A percentile compares a stretch with the other conserved stretches of the same genome.
Conservation (phyloP, 805 yeast genomes). For the Kregervanrija pseudodelftensis region DNA sequence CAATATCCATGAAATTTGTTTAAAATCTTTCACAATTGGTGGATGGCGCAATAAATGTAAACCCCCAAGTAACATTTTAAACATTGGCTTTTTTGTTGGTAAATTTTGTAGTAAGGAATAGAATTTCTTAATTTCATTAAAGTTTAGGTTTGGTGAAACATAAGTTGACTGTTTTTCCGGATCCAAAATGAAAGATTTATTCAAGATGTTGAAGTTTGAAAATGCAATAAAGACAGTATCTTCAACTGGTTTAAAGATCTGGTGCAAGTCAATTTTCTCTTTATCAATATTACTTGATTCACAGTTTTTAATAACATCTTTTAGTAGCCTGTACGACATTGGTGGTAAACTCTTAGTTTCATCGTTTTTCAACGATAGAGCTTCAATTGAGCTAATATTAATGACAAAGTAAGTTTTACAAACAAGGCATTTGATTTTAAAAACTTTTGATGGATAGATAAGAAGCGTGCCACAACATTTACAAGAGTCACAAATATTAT, state of each 20-base stretch:
- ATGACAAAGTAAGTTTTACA: conserved; percentile 9
- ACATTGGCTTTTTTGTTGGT: conserved; percentile 58
- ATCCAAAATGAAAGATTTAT: conserved; percentile 44
- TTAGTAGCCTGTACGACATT: neutral
- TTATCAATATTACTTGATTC: too few relatives aligned
- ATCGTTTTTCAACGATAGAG: too few relatives aligned
- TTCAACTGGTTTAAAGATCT: conserved; percentile 42
- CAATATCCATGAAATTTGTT: conserved; percentile 49
- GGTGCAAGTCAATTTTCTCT: too few relatives aligned
- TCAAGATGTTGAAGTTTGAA: conserved; percentile 38
- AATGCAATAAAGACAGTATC: conserved; percentile 40
- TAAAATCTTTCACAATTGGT: conserved; percentile 32
- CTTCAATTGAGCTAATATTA: too few relatives aligned
- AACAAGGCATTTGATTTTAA: conserved; percentile 10
- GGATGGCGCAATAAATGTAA: conserved; percentile 48
- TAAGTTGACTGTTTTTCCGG: conserved; percentile 16
- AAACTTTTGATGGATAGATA: conserved; percentile 9
- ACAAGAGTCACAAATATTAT: conserved; percentile 4
- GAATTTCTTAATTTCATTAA: conserved; percentile 36
- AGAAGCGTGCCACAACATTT: conserved; percentile 13
- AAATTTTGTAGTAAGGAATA: conserved; percentile 41
- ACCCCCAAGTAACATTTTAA: conserved; percentile 45
- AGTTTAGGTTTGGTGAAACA: conserved; percentile 46
- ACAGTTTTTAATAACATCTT: too few relatives aligned
- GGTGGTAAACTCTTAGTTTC: neutral